These are phyloP conservation scores for Lophiotrema nucula DNA, from an alignment of 495 filamentous ascomycete species.

Conservation along the genomic window DNA sequence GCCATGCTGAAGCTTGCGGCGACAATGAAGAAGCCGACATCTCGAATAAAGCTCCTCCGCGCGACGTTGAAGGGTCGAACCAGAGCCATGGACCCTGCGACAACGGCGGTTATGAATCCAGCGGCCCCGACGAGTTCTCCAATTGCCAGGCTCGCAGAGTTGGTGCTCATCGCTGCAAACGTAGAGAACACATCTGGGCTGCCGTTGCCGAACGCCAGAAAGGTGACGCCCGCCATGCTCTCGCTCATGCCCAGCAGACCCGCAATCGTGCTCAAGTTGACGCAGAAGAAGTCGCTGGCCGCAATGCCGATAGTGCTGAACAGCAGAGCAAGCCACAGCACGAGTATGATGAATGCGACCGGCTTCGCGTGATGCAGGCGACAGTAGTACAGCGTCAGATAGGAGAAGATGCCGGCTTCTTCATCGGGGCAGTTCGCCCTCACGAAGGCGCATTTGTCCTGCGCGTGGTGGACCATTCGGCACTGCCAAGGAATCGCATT, in stretches of 20 bases:
- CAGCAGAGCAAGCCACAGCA: constrained; percentile 81
- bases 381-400: constrained; percentile 93
- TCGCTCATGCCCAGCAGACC: constrained; percentile 88
- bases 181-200: constrained; percentile 98
- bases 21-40: constrained; percentile 89
- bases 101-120: constrained; percentile 93
- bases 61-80: constrained; percentile 90
- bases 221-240: constrained; percentile 93
- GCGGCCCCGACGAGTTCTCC: constrained; percentile 96
- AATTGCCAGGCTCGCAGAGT: constrained; percentile 91
- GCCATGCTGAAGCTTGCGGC: constrained; percentile 85
- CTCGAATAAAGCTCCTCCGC: constrained; percentile 82
- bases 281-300: constrained; percentile 95
- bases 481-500: constrained; percentile 54
- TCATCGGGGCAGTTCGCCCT: constrained; percentile 79
- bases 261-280: constrained; percentile 91
- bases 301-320: constrained; percentile 99
- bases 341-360: constrained; percentile 72
- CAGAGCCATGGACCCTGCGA: constrained; percentile 96
- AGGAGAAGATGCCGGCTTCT: constrained; percentile 84
- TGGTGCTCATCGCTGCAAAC: constrained; percentile 94
- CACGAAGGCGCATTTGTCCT: constrained; percentile 85
- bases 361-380: constrained; percentile 64
- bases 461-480: constrained; percentile 69
- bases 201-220: constrained; percentile 97